Conservation (phyloP, 2,329 filamentous ascomycete genomes). For the Catunica adiposa region DNA sequence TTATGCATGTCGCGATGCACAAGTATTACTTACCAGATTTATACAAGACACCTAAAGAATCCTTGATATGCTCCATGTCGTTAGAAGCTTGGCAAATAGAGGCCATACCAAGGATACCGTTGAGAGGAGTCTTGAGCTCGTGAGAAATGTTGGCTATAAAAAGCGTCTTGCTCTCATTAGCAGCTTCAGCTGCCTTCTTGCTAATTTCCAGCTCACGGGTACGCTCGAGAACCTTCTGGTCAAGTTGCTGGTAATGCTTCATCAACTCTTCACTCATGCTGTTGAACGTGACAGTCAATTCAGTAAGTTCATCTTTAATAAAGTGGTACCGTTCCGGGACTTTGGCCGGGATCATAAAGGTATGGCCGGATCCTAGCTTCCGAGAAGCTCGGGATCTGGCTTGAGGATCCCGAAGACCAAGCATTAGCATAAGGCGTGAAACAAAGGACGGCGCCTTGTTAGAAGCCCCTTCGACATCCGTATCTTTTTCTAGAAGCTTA, state of each 20-base stretch:
- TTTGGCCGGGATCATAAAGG: conserved; percentile 72
- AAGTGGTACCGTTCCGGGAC: conserved; percentile 60
- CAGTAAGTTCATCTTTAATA: conserved; percentile 70
- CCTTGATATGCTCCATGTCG: conserved; percentile 59
- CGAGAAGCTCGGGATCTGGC: conserved; percentile 17
- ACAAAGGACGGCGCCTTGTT: conserved; percentile 7
- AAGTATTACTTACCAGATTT: conserved; percentile 41
- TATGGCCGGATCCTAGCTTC: conserved; percentile 28
- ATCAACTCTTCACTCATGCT: conserved; percentile 84
- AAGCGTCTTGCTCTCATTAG: conserved; percentile 90
- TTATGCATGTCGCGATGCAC: not conserved
- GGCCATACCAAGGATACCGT: conserved; percentile 89
- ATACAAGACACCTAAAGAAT: conserved; percentile 75
- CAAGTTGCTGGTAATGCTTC: conserved; percentile 69
- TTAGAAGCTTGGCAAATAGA: conserved; percentile 87
- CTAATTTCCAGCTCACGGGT: conserved; percentile 74
- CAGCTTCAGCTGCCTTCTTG: conserved; percentile 85
- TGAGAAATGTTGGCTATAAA: conserved; percentile 91
- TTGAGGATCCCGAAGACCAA: conserved; percentile 16
- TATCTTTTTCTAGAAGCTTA: not conserved
- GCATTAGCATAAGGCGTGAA: conserved; percentile 14
- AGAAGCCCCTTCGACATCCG: conserved; percentile 1
- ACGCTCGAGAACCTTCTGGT: conserved; percentile 68
- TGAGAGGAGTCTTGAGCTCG: conserved; percentile 83
- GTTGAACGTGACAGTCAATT: conserved; percentile 73